These are phyloP conservation scores for Lepidopterella palustris DNA, from an alignment of 495 filamentous ascomycete genomes.

Conservation along the genomic window DNA sequence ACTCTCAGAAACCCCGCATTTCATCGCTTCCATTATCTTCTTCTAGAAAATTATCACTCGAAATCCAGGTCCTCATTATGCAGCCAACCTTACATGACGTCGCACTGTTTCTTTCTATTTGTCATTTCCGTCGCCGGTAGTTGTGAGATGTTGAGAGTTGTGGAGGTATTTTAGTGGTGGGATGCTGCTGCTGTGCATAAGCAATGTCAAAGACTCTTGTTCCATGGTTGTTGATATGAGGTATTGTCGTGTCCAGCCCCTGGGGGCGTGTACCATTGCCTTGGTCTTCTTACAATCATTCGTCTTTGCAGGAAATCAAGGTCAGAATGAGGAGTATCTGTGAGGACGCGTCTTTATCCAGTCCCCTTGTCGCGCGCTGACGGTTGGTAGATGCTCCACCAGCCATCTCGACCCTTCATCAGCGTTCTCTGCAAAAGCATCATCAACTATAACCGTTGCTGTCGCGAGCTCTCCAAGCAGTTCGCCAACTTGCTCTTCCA, in stretches of 20 bases:
- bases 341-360: no score
- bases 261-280: no score
- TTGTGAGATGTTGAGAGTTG: background rate
- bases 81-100: conserved; percentile 2
- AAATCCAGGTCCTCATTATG: background rate
- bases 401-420: background rate
- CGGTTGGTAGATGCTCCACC: background rate
- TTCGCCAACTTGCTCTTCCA: background rate
- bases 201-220: background rate
- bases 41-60: background rate
- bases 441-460: conserved; percentile 1
- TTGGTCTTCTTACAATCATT: no score
- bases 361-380: no score
- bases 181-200: background rate
- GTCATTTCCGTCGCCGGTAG: background rate
- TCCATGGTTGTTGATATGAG: no score
- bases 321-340: no score
- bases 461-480: background rate
- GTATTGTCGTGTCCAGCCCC: no score
- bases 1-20: background rate
- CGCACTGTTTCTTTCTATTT: background rate
- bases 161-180: background rate
- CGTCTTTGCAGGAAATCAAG: no score
- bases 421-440: background rate
- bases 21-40: background rate